These are phyloP conservation scores for Diaporthe australafricana DNA, from an alignment of 2,329 filamentous ascomycete genomes.

Conservation along the genomic window DNA sequence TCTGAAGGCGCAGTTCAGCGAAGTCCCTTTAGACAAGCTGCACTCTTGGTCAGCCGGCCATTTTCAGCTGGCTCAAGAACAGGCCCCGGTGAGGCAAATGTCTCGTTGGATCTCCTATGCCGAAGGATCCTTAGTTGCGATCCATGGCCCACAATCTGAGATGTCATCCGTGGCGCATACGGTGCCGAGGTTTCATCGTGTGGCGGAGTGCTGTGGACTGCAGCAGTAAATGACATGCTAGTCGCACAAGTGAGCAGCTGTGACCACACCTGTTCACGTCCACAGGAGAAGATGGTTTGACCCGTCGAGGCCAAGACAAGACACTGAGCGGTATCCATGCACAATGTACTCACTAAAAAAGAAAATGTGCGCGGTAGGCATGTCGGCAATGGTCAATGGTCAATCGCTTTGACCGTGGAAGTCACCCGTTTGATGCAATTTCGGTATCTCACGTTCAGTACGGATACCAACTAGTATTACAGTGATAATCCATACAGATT, in stretches of 20 bases:
- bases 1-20: not conserved
- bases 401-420: not conserved
- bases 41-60: not conserved
- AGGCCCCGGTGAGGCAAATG: not conserved
- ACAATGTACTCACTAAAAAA: not conserved
- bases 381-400: not conserved
- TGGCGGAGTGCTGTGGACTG: constrained; percentile 1
- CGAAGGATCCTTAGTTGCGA: not conserved
- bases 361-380: not conserved
- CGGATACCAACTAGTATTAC: constrained; percentile 32
- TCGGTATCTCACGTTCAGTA: not conserved
- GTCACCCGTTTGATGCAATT: not conserved
- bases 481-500: constrained; percentile 32
- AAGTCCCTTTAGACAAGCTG: not conserved
- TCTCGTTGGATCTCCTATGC: not conserved
- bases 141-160: constrained; percentile 1
- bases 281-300: not conserved
- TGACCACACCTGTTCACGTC: not conserved
- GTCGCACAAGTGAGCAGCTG: not conserved
- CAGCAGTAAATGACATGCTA: not conserved
- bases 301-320: not conserved
- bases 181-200: not conserved
- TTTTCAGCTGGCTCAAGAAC: not conserved
- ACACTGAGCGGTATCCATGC: not conserved
- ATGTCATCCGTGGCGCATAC: not conserved